Evolutionary conservation across 2,329 filamentous ascomycete genomes (phyloP), one percentile per base, ranked within the genome.

Genomic region (Chaetomium sp.): DNA sequence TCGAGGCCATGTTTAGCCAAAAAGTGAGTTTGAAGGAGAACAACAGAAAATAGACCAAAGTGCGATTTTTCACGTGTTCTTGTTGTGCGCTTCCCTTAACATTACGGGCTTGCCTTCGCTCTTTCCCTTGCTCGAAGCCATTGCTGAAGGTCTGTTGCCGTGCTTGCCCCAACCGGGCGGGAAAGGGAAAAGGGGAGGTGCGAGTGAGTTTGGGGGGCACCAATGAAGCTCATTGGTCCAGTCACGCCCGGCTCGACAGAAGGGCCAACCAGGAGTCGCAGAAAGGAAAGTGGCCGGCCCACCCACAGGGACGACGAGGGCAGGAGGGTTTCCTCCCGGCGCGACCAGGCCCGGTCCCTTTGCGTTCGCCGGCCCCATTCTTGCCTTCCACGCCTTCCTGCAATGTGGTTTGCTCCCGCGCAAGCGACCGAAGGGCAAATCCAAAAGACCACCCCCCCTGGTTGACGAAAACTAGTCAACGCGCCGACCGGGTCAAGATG

Each of bases 321-420:
- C 41, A 41, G 44, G 49, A 40, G 48, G 57, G 51, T 45, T 35
- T 52, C 38, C 5, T 38, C 49, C 37, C n/a, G 44, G 44, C 12
- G 49, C 49, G 52, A 57, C 56, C 56, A 44, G 50, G 52, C 46
- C 49, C 47, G 53, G 53, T 54, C 53, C 45, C 40, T 41, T 35
- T 33, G 51, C 46, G 53, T 56, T 60, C 53, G 51, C 50, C 52
- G 49, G 14, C 40, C 40, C 40, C 11, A 14, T 42, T 14, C 6
- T n/a, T 11, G 11, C 40, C 36, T 27, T 27, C 19, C 19, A 27
- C 19, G 19, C 49, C 9, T 12, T 53, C 41, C 56, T 50, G 49
- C 54, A 54, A 54, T 58, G 40, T 42, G 58, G 53, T 56, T 55
- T 54, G 53, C 37, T 48, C 49, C 53, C 48, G 35, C 52, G 36